phyloP scores from a whole-genome alignment of 2,329 filamentous ascomycete genomes.

The Fusarium sp. region DNA sequence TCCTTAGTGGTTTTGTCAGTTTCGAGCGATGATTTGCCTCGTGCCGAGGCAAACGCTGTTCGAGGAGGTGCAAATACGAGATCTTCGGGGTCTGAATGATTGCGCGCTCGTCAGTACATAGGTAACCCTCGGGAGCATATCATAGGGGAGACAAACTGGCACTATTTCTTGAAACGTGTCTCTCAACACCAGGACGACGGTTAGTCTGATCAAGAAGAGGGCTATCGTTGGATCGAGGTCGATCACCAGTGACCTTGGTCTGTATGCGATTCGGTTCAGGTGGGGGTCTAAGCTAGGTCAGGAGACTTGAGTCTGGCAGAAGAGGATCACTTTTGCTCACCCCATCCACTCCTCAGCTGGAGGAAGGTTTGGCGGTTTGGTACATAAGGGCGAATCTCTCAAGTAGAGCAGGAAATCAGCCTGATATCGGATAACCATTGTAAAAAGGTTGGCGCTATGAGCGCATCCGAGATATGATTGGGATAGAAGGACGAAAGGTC shows the following conservation, averaged over 20 bases:
- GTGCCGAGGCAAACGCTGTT: conserved; percentile 83
- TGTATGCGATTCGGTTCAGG: conserved; percentile 59
- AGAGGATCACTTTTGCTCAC: conserved; percentile 60
- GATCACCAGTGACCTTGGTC: conserved; percentile 57
- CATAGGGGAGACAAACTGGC: conserved; percentile 59
- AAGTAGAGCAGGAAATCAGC: conserved; percentile 80
- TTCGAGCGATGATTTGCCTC: conserved; percentile 64
- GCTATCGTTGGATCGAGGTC: conserved; percentile 58
- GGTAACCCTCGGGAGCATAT: background rate
- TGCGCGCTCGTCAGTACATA: conserved; percentile 26
- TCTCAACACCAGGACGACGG: conserved; percentile 63
- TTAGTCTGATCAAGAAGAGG: conserved; percentile 61
- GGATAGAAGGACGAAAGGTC: conserved; percentile 26
- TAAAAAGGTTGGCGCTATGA: conserved; percentile 47
- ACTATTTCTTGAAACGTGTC: conserved; percentile 66
- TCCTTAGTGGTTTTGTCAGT: conserved; percentile 66
- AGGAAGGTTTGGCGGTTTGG: conserved; percentile 82
- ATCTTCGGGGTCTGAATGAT: conserved; percentile 73
- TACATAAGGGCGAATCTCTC: conserved; percentile 83
- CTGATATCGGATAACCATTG: conserved; percentile 75
- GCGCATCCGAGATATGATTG: conserved; percentile 51
- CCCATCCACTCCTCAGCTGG: conserved; percentile 97
- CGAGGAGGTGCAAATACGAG: conserved; percentile 88
- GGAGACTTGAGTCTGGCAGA: conserved; percentile 32
- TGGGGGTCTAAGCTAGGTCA: conserved; percentile 52